Conservation (phyloP, 2,329 filamentous ascomycete genomes). For the Scleromitrula shiraiana region DNA sequence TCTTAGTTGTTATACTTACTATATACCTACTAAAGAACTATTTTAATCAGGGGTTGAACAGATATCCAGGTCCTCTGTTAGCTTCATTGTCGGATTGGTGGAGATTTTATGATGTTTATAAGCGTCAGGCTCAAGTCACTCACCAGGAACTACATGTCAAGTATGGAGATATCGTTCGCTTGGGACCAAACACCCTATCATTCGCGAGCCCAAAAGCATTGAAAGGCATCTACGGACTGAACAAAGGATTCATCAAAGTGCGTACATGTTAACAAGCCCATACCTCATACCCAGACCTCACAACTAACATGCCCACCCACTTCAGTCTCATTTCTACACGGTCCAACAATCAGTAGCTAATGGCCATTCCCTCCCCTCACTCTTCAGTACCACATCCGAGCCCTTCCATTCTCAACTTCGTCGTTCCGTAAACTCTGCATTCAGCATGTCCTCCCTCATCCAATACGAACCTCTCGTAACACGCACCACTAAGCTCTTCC, state of each 20-base stretch:
- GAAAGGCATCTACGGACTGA: slow-evolving; percentile 71
- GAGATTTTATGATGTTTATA: slow-evolving; percentile 62
- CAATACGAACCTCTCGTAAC: slow-evolving; percentile 77
- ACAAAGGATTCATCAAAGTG: slow-evolving; percentile 75
- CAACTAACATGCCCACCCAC: not conserved
- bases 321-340: slow-evolving; percentile 69
- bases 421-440: slow-evolving; percentile 67
- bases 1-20: slow-evolving; percentile 29
- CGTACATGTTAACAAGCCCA: no score
- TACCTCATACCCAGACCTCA: no score
- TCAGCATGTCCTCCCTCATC: slow-evolving; percentile 68
- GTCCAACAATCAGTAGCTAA: slow-evolving; percentile 67
- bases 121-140: slow-evolving; percentile 57
- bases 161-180: slow-evolving; percentile 64
- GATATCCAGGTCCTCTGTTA: slow-evolving; percentile 63
- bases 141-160: slow-evolving; percentile 61
- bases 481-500: slow-evolving; percentile 63
- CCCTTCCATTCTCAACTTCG: slow-evolving; percentile 68
- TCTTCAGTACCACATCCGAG: slow-evolving; percentile 72
- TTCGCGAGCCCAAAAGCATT: slow-evolving; percentile 67
- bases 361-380: slow-evolving; percentile 58
- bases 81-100: slow-evolving; percentile 66
- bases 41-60: slow-evolving; percentile 52
- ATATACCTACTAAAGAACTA: slow-evolving; percentile 42
- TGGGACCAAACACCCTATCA: slow-evolving; percentile 67